Evolutionary conservation across 352 stramenopile genomes (phyloP).

Genomic region (Blastocystis hominis): DNA sequence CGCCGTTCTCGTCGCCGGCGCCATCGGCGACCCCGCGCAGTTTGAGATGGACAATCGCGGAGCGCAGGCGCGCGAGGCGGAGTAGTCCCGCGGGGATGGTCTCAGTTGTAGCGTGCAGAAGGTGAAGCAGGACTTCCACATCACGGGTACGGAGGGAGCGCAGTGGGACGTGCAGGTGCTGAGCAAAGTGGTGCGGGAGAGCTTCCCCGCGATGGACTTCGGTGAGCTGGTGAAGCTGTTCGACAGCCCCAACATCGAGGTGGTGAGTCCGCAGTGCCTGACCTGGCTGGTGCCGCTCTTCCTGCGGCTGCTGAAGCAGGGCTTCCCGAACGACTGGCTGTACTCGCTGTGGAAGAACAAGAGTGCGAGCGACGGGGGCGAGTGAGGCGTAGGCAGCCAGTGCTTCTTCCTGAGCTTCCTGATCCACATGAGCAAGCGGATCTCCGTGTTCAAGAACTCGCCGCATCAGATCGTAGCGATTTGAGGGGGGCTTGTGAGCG

Average conservation of each 20-base stretch:
- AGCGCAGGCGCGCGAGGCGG: not conserved
- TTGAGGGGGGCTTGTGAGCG: not conserved
- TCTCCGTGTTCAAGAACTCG: not conserved
- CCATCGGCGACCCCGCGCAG: too few species aligned
- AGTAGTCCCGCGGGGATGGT: not conserved
- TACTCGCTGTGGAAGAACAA: conserved; percentile 18
- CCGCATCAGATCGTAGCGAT: conserved; percentile 4
- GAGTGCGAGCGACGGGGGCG: not conserved
- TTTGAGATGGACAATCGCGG: too few species aligned
- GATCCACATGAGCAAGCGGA: not conserved
- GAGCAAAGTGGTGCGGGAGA: not conserved
- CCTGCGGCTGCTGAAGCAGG: not conserved
- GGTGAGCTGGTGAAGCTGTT: not conserved
- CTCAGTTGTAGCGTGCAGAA: not conserved
- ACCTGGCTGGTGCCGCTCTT: not conserved
- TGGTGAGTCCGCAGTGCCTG: not conserved
- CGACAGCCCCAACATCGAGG: not conserved
- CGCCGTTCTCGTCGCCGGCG: not conserved
- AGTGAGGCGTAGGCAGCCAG: not conserved
- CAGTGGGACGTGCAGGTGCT: not conserved
- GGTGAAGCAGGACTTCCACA: not conserved
- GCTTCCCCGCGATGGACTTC: not conserved
- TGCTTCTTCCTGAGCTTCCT: not conserved
- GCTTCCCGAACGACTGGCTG: not conserved
- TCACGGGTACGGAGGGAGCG: not conserved